A percentile compares a stretch with the other conserved stretches of the same genome.
Evolutionary conservation across 2,329 filamentous ascomycete species (phyloP).

Genomic region (Ophiocordyceps camponoti-leonardi): DNA sequence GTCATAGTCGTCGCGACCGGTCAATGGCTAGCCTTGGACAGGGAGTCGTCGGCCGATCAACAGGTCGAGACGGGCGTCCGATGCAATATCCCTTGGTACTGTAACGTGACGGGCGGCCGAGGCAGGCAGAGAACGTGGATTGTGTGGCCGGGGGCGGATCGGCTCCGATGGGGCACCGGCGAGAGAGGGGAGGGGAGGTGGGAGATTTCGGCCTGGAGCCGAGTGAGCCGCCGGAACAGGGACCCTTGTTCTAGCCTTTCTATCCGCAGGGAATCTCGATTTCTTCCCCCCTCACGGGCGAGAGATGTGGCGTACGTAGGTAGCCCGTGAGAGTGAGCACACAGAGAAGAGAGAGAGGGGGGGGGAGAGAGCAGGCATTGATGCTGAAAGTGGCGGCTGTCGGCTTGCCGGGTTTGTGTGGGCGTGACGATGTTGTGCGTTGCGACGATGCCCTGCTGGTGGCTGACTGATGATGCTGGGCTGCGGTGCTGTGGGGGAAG

Average conservation of each 20-base stretch:
- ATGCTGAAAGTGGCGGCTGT: background rate
- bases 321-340: too few species aligned
- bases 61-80: background rate
- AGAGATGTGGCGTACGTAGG: background rate
- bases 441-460: background rate
- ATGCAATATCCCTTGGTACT: background rate
- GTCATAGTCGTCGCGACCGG: background rate
- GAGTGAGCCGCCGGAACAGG: slow-evolving; percentile 16
- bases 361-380: background rate
- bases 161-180: slow-evolving; percentile 1
- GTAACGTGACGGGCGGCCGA: slow-evolving; percentile 1
- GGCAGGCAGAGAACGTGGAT: background rate
- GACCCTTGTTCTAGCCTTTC: slow-evolving; percentile 1
- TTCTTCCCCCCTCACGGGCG: background rate
- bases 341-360: too few species aligned
- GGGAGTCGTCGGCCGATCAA: background rate
- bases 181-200: slow-evolving; percentile 7
- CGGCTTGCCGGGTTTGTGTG: background rate
- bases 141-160: background rate
- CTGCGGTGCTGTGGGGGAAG: background rate
- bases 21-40: background rate
- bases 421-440: background rate
- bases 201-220: slow-evolving; percentile 19
- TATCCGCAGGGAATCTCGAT: slow-evolving; percentile 9
- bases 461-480: background rate